phyloP scores from a whole-genome alignment of 192 early-diverging fungal genomes.

The Helicostylum pulchrum region DNA sequence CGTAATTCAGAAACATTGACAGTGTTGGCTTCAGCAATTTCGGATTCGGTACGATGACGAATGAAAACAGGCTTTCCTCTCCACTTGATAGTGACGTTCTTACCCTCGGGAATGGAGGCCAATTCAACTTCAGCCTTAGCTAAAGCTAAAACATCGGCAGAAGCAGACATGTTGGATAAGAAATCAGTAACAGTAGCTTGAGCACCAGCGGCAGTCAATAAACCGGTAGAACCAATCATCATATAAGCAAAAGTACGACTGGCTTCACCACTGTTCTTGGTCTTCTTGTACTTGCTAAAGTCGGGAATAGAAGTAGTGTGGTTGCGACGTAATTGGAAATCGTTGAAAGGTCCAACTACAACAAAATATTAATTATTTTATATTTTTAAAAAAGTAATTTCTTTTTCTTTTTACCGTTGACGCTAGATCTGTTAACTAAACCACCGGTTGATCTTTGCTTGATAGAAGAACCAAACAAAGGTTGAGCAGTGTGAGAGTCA shows the following conservation, averaged over 20 bases:
- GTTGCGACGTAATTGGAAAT: constrained; percentile 41
- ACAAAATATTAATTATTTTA: not conserved
- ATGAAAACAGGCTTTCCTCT: constrained; percentile 98
- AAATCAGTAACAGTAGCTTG: constrained; percentile 88
- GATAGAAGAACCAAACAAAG: constrained; percentile 13
- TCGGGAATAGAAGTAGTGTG: constrained; percentile 63
- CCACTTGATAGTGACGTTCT: constrained; percentile 98
- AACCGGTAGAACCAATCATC: constrained; percentile 88
- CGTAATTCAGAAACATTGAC: constrained; percentile 79
- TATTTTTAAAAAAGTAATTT: not conserved
- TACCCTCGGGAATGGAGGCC: constrained; percentile 89
- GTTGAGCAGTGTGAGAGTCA: constrained; percentile 7
- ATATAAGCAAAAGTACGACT: constrained; percentile 86
- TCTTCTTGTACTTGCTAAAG: constrained; percentile 74
- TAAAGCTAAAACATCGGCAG: constrained; percentile 97
- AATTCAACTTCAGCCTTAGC: constrained; percentile 97
- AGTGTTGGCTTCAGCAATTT: constrained; percentile 89
- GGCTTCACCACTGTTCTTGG: constrained; percentile 53
- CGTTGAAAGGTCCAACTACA: constrained; percentile 26
- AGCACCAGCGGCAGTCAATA: constrained; percentile 78
- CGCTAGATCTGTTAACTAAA: constrained; percentile 38
- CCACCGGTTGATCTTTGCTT: constrained; percentile 34
- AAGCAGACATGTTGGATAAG: constrained; percentile 86
- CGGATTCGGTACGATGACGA: constrained; percentile 90
- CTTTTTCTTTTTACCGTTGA: constrained; percentile 42